Percentiles rank a stretch among this genome's conserved stretches.
These are phyloP conservation scores for Gaeumannomyces sp. DNA, from an alignment of 2,329 filamentous ascomycete genomes.

Conservation along the genomic window DNA sequence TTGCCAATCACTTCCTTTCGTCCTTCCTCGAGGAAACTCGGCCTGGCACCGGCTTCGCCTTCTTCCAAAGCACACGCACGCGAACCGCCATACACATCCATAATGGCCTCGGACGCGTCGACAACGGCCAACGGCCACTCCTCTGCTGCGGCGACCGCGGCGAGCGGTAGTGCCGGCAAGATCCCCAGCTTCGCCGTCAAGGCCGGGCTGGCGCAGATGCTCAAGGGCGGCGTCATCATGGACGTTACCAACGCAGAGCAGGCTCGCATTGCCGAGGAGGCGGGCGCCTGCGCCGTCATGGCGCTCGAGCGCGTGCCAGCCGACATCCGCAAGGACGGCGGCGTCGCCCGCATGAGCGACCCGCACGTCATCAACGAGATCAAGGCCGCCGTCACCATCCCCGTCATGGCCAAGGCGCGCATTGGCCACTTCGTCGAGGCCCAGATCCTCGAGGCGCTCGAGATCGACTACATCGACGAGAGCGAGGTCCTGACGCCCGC, in stretches of 20 bases:
- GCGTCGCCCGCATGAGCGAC: conserved; percentile 95
- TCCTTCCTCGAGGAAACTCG: neutral
- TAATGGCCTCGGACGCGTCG: conserved; percentile 20
- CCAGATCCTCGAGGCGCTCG: conserved; percentile 92
- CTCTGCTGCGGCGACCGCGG: conserved; percentile 16
- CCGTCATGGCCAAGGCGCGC: conserved; percentile 97
- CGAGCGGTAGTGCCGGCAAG: conserved; percentile 27
- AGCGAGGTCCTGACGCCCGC: conserved; percentile 95
- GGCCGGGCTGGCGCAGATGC: conserved; percentile 91
- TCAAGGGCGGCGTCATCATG: conserved; percentile 99
- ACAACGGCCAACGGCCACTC: conserved; percentile 15
- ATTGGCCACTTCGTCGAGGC: conserved; percentile 98
- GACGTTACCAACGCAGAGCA: conserved; percentile 92
- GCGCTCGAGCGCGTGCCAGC: conserved; percentile 95
- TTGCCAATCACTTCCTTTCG: neutral
- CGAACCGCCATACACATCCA: neutral
- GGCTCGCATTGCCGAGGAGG: conserved; percentile 95
- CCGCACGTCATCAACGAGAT: conserved; percentile 93
- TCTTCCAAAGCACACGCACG: neutral
- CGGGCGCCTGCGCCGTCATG: conserved; percentile 95
- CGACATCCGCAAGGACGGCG: conserved; percentile 87
- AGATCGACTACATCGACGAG: conserved; percentile 97
- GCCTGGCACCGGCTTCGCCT: neutral
- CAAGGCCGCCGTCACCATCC: conserved; percentile 89
- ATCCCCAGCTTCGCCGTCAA: conserved; percentile 73